Conservation (phyloP, 2,329 filamentous ascomycete genomes). For the Ilyonectria mors-panacis region DNA sequence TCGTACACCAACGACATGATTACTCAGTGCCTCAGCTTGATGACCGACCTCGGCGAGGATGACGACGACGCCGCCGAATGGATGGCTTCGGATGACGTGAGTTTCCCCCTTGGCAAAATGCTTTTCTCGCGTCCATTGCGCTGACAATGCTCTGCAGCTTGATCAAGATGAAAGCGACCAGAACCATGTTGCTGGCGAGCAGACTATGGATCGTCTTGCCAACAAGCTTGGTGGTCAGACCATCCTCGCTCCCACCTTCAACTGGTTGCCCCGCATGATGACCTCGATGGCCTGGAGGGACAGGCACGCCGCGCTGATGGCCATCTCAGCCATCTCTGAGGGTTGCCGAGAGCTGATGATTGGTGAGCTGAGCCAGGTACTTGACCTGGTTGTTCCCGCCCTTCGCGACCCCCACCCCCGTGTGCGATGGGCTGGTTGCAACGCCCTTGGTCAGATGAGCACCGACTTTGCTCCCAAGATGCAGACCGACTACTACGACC, state of each 20-base stretch:
- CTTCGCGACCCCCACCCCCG: slow-evolving; percentile 91
- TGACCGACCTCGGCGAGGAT: slow-evolving; percentile 96
- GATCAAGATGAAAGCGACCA: slow-evolving; percentile 96
- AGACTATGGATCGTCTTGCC: slow-evolving; percentile 97
- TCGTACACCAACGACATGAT: slow-evolving; percentile 97
- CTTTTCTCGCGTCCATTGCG: neutral
- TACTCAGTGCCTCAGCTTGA: slow-evolving; percentile 95
- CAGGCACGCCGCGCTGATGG: slow-evolving; percentile 96
- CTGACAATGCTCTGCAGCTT: slow-evolving; percentile 65
- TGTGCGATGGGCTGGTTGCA: slow-evolving; percentile 97
- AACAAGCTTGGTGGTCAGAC: slow-evolving; percentile 97
- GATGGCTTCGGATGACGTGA: slow-evolving; percentile 91
- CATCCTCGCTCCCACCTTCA: slow-evolving; percentile 94
- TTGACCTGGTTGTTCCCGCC: slow-evolving; percentile 94
- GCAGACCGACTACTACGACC: slow-evolving; percentile 94
- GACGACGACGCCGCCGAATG: slow-evolving; percentile 96
- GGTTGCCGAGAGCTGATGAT: slow-evolving; percentile 97
- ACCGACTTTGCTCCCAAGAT: slow-evolving; percentile 98
- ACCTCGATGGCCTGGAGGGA: slow-evolving; percentile 95
- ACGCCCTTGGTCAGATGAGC: slow-evolving; percentile 99
- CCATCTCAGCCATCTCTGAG: slow-evolving; percentile 98
- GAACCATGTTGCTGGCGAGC: slow-evolving; percentile 97
- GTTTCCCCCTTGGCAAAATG: slow-evolving; percentile 49
- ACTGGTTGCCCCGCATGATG: slow-evolving; percentile 98
- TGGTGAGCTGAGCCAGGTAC: slow-evolving; percentile 91